Percentiles rank a stretch among this genome's conserved stretches.
Evolutionary conservation across 257 asterid species (phyloP).

Genomic region (Ehretia macrophylla): DNA sequence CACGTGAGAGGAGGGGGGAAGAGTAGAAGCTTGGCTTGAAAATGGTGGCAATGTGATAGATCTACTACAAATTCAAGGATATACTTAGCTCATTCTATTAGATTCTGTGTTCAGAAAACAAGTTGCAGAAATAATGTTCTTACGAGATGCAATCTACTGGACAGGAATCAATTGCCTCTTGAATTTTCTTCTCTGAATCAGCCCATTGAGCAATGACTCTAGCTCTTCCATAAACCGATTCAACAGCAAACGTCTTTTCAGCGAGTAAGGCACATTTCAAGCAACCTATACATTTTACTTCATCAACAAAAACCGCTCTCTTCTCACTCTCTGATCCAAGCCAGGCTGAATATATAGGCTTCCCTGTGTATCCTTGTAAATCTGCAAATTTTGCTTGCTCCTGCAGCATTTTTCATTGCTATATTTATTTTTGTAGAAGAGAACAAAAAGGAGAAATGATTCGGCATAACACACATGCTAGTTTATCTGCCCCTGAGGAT

Average conservation of each 20-base stretch:
- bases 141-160: slow-evolving; percentile 98
- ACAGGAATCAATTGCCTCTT: slow-evolving; percentile 71
- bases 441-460: not conserved
- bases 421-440: not conserved
- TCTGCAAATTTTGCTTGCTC: slow-evolving; percentile 76
- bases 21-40: too few relatives aligned
- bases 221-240: slow-evolving; percentile 81
- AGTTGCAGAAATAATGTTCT: slow-evolving; percentile 7
- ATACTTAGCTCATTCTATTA: not conserved
- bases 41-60: too few relatives aligned
- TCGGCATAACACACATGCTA: too few relatives aligned
- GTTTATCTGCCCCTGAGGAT: too few relatives aligned
- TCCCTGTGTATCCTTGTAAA: slow-evolving; percentile 78
- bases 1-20: too few relatives aligned
- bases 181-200: slow-evolving; percentile 72
- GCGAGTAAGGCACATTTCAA: slow-evolving; percentile 87
- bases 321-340: slow-evolving; percentile 57
- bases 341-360: slow-evolving; percentile 81
- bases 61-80: too few relatives aligned
- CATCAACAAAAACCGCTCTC: slow-evolving; percentile 88
- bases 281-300: slow-evolving; percentile 90
- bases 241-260: slow-evolving; percentile 76
- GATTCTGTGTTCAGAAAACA: not conserved
- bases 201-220: slow-evolving; percentile 94
- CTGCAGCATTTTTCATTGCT: slow-evolving; percentile 29